These are phyloP conservation scores for Triangularia setosa DNA, from an alignment of 2,329 filamentous ascomycete species.

Conservation along the genomic window DNA sequence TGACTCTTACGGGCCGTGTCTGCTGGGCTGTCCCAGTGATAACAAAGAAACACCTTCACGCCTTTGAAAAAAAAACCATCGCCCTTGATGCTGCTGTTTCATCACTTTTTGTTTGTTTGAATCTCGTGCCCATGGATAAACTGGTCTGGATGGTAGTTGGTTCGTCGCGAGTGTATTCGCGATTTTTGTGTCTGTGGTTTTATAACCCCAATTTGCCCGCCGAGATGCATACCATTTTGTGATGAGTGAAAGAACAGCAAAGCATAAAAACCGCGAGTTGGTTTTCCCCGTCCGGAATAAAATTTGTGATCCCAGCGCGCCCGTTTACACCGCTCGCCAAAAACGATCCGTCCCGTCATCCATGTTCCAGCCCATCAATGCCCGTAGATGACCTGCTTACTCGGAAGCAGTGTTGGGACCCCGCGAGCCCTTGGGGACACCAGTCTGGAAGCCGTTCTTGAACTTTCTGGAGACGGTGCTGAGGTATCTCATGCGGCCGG, in stretches of 20 bases:
- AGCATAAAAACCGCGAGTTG: slow-evolving; percentile 26
- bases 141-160: slow-evolving; percentile 9
- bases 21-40: not conserved
- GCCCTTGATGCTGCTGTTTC: slow-evolving; percentile 4
- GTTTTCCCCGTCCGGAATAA: slow-evolving; percentile 21
- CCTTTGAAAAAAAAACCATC: not conserved
- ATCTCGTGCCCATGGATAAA: slow-evolving; percentile 12
- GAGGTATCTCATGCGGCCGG: slow-evolving; percentile 92
- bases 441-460: slow-evolving; percentile 96
- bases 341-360: slow-evolving; percentile 24
- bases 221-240: slow-evolving; percentile 27
- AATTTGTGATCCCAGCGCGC: slow-evolving; percentile 20
- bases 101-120: slow-evolving; percentile 3
- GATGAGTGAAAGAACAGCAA: slow-evolving; percentile 15
- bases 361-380: slow-evolving; percentile 17
- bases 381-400: not conserved
- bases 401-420: slow-evolving; percentile 47
- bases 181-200: slow-evolving; percentile 27
- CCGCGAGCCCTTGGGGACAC: slow-evolving; percentile 78
- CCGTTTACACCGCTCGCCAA: slow-evolving; percentile 28
- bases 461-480: slow-evolving; percentile 89
- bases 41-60: not conserved
- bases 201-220: slow-evolving; percentile 17
- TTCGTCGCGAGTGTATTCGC: slow-evolving; percentile 26
- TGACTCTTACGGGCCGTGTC: not conserved